Conservation (phyloP, 2,329 filamentous ascomycete genomes). For the Alternaria infectoria region DNA sequence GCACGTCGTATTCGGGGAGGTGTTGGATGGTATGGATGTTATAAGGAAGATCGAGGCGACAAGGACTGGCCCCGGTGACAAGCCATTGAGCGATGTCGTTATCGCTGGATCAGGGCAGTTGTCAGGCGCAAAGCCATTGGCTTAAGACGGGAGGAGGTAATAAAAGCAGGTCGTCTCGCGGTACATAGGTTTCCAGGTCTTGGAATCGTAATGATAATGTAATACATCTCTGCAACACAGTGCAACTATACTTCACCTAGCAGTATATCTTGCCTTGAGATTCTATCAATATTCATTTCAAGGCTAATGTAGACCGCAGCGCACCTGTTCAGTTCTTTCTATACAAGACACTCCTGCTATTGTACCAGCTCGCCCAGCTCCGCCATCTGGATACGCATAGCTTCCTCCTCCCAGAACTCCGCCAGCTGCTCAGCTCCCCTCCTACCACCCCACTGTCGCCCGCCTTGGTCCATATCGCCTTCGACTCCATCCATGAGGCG, state of each 20-base stretch:
- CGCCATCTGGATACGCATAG: constrained; percentile 35
- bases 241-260: too few species aligned
- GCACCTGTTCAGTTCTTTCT: not conserved
- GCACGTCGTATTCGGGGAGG: constrained; percentile 93
- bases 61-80: constrained; percentile 47
- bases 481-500: constrained; percentile 88
- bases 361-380: not conserved
- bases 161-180: not conserved
- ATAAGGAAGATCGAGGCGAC: constrained; percentile 93
- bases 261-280: too few species aligned
- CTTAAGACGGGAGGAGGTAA: not conserved
- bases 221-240: not conserved
- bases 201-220: not conserved
- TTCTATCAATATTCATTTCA: too few species aligned
- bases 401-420: constrained; percentile 45
- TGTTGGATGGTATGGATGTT: constrained; percentile 87
- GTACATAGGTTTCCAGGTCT: not conserved
- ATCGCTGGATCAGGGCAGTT: constrained; percentile 14
- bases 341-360: not conserved
- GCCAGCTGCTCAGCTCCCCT: constrained; percentile 54
- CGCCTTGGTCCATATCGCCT: constrained; percentile 66
- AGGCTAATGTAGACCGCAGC: not conserved
- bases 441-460: constrained; percentile 51
- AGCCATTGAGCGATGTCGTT: constrained; percentile 8
- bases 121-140: constrained; percentile 10